A percentile compares a stretch with the other conserved stretches of the same genome.
phyloP scores from a whole-genome alignment of 2,329 filamentous ascomycete species.

The Huntiella bhutanensis region DNA sequence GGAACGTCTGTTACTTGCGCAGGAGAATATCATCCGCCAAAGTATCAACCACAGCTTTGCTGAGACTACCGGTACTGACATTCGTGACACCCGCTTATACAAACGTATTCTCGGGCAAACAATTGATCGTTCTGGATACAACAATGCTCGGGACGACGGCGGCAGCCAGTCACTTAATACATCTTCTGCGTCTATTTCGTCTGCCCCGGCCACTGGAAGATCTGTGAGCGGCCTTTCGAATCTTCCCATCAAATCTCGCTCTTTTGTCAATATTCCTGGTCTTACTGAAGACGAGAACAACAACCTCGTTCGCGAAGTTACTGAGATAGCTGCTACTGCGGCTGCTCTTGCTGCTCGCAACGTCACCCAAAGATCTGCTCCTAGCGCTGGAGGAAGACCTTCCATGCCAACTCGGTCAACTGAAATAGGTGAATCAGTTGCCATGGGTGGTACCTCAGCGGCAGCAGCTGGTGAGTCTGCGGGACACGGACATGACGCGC shows the following conservation, averaged over 20 bases:
- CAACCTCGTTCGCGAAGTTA: conserved; percentile 64
- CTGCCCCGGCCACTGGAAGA: conserved; percentile 16
- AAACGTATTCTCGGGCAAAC: conserved; percentile 87
- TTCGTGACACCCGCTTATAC: conserved; percentile 77
- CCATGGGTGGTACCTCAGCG: conserved; percentile 13
- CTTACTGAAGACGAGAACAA: conserved; percentile 70
- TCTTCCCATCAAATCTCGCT: conserved; percentile 29
- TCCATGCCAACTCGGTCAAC: conserved; percentile 3
- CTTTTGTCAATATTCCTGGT: conserved; percentile 40
- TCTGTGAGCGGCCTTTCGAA: conserved; percentile 18
- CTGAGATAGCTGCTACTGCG: conserved; percentile 83
- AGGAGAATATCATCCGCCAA: conserved; percentile 4
- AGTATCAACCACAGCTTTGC: conserved; percentile 16
- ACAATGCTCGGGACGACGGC: conserved; percentile 26
- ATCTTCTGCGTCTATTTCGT: conserved; percentile 20
- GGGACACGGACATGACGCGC: conserved; percentile 71
- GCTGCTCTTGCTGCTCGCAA: conserved; percentile 75
- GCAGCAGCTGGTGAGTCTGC: conserved; percentile 19
- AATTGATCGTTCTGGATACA: conserved; percentile 60
- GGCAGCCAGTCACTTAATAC: conserved; percentile 20
- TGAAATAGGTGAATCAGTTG: conserved; percentile 13
- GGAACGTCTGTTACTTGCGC: conserved; percentile 20
- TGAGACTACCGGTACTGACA: conserved; percentile 41
- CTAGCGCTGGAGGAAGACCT: neutral
- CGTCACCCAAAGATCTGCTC: conserved; percentile 19